phyloP scores from a whole-genome alignment of 139 green algal species.

The Micractinium conductrix region DNA sequence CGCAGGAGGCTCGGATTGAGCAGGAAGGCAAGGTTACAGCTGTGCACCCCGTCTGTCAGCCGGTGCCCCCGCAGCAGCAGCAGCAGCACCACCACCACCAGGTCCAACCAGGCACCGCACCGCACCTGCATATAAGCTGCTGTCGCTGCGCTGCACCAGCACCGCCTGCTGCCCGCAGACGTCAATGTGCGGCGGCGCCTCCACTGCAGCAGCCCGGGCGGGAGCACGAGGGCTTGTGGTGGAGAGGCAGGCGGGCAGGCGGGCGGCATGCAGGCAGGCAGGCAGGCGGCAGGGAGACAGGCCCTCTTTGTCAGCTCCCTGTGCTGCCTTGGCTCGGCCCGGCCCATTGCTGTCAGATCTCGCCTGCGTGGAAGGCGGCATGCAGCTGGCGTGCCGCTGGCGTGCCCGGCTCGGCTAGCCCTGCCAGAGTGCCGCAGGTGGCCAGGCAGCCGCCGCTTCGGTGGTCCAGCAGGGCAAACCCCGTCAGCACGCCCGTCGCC shows the following conservation, averaged over 20 bases:
- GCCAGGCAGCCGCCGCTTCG: not conserved
- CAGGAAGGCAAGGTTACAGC: not conserved
- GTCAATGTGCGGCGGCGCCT: not conserved
- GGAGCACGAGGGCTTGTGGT: too few species aligned
- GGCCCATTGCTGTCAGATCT: too few species aligned
- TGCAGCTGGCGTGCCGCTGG: not conserved
- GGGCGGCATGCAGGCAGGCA: not conserved
- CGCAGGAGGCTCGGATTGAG: not conserved
- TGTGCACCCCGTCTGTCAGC: not conserved
- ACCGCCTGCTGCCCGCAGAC: not conserved
- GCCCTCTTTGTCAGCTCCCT: not conserved
- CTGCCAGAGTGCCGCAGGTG: not conserved
- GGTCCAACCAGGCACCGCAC: not conserved
- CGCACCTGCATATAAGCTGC: conserved; percentile 15
- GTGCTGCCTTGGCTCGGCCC: not conserved
- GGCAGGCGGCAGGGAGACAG: not conserved
- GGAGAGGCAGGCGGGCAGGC: too few species aligned
- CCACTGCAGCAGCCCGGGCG: not conserved
- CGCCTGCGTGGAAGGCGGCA: not conserved
- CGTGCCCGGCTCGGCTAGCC: not conserved
- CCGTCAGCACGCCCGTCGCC: not conserved
- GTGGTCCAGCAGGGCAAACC: conserved; percentile 7
- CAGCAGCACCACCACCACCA: not conserved
- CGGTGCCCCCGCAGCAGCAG: not conserved
- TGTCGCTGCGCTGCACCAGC: conserved; percentile 1